Base-by-base conservation (phyloP, 192 early-diverging fungal genomes). In the Umbelopsis sp. region DNA sequence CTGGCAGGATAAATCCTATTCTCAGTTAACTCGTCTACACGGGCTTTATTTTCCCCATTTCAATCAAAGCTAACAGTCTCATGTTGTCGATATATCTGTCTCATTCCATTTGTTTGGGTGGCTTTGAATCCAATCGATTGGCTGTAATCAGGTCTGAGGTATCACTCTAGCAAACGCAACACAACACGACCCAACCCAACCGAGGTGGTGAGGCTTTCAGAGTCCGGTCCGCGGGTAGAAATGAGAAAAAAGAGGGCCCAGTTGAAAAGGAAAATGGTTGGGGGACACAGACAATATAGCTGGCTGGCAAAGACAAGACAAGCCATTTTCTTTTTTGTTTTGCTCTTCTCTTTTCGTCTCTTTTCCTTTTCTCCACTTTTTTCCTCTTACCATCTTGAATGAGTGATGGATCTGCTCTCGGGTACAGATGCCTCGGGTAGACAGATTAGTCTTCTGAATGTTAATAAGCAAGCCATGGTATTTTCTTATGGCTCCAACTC, bases 361-460 rank as follows among this genome's bases (percentile, higher is more conserved):
- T 69, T 72, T 41, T n/a, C 36, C 44, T 62, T 74, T 50, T 38
- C 26, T 65, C 51, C 67, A 32, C 62, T 69, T 44, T 72, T 32
- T 69, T 51, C 69, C 25, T 43, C 38, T 17, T 54, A 0, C 32
- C 41, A 54, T 66, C 31, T 26, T n/a, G 6, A 29, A 24, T 66
- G 22, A 12, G 67, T 56, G 44, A 59, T 32, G 45, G 56, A 51
- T 41, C 34, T 74, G 21, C 71, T 88, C 24, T 84, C 81, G 38
- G 83, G 86, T 56, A 85, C 77, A 14, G 82, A 86, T 69, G 76
- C 84, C 41, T 81, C 82, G 10, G 86, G 86, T 34, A 45, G 83
- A 24, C 77, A 83, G 59, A 80, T 88, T 59, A 88, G 83, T 53
- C 73, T 88, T 24, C 71, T 88, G 21, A 88, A 88, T 66, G 79